phyloP scores from a whole-genome alignment of 1,284 basidiomycete genomes.

The Volvariella volvacea region DNA sequence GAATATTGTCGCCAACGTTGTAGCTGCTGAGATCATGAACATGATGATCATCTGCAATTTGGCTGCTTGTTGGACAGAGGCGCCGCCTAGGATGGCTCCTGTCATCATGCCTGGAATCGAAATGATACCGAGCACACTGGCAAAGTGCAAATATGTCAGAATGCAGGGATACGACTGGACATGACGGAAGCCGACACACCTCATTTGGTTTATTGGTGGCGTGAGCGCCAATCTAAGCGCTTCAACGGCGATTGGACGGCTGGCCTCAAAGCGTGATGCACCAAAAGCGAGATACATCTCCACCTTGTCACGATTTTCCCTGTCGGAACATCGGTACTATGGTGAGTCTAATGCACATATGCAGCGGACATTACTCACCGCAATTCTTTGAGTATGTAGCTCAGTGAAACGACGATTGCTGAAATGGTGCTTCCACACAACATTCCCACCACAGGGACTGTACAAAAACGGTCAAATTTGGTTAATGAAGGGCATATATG shows the following conservation, averaged over 20 bases:
- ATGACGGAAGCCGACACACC: conserved; percentile 33
- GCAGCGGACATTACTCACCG: conserved; percentile 36
- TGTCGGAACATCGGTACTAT: conserved; percentile 18
- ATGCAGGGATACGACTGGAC: no score
- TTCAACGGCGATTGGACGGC: conserved; percentile 67
- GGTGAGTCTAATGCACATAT: neutral
- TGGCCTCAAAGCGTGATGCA: conserved; percentile 74
- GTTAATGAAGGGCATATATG: neutral
- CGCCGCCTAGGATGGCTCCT: conserved; percentile 80
- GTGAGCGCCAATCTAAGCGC: conserved; percentile 74
- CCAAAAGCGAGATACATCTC: conserved; percentile 83
- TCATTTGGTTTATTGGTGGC: conserved; percentile 82
- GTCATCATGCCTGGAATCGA: conserved; percentile 83
- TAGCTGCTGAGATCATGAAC: conserved; percentile 82
- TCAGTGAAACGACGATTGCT: conserved; percentile 62
- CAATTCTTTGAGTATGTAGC: conserved; percentile 60
- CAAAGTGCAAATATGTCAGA: conserved; percentile 2
- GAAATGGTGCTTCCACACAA: conserved; percentile 76
- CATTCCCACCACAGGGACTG: conserved; percentile 87
- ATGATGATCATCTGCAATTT: conserved; percentile 86
- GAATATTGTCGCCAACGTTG: conserved; percentile 60
- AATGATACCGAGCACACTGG: conserved; percentile 76
- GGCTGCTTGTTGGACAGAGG: conserved; percentile 78
- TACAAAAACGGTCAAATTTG: neutral
- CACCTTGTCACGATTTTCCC: conserved; percentile 77